phyloP scores from a whole-genome alignment of 129 eudicot genomes.

The Kitagawia praeruptora region DNA sequence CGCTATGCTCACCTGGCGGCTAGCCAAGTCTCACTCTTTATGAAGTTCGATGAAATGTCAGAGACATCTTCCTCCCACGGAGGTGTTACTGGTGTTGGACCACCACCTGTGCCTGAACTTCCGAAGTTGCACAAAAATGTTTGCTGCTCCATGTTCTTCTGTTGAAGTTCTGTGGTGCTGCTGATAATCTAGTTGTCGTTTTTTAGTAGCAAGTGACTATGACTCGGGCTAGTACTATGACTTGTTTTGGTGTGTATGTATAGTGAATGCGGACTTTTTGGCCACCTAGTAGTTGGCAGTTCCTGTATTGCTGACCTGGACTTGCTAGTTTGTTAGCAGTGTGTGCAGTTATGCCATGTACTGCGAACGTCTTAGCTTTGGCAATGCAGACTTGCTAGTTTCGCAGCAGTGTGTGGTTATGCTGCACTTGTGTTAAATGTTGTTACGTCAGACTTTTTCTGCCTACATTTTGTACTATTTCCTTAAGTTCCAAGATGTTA shows the following conservation, averaged over 20 bases:
- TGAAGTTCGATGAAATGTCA: slow-evolving; percentile 52
- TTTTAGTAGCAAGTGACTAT: neutral
- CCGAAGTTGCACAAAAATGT: slow-evolving; percentile 55
- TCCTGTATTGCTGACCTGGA: neutral
- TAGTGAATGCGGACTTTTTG: neutral
- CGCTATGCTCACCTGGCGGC: slow-evolving; percentile 80
- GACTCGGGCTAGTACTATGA: neutral
- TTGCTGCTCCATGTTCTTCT: slow-evolving; percentile 65
- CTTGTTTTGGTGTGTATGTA: neutral
- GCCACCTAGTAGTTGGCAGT: neutral
- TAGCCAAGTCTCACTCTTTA: slow-evolving; percentile 48
- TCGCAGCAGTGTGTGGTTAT: neutral
- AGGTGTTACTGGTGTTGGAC: slow-evolving; percentile 37
- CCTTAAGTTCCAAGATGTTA: neutral
- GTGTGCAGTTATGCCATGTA: neutral
- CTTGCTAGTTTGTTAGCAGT: neutral
- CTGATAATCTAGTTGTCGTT: neutral
- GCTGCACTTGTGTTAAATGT: neutral
- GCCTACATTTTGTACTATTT: neutral
- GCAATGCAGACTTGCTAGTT: neutral
- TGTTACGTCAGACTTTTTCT: neutral
- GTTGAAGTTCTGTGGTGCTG: neutral
- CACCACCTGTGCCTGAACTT: slow-evolving; percentile 49
- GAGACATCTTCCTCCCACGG: slow-evolving; percentile 65
- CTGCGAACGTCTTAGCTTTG: neutral